phyloP scores from a whole-genome alignment of 1,139 yeast genomes.

The Hanseniaspora gamundiae region DNA sequence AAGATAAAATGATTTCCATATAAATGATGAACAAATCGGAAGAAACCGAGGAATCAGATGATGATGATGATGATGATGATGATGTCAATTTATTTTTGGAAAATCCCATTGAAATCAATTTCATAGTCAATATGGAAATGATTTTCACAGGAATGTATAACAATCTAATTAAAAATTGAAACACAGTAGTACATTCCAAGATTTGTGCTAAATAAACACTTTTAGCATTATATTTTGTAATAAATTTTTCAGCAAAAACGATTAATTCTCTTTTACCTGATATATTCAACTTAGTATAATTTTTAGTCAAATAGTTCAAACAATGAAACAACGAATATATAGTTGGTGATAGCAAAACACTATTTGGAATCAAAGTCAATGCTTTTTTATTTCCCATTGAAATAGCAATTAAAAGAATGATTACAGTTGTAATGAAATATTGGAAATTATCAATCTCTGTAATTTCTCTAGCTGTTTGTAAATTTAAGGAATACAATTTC shows the following conservation, averaged over 20 bases:
- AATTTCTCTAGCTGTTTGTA: neutral
- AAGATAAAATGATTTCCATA: neutral
- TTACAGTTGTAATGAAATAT: neutral
- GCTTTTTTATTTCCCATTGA: neutral
- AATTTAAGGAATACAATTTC: neutral
- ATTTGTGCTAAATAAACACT: neutral
- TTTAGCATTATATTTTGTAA: neutral
- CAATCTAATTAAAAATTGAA: conserved; percentile 1
- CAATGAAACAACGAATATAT: neutral
- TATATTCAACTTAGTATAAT: neutral
- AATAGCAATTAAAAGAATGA: neutral
- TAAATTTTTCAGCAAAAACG: neutral
- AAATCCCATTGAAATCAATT: neutral
- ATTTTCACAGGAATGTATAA: neutral
- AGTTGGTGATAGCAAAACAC: neutral
- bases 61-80: neutral
- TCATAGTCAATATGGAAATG: neutral
- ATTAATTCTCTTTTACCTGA: neutral
- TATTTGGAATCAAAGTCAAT: conserved; percentile 1
- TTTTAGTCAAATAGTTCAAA: neutral
- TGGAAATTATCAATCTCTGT: neutral
- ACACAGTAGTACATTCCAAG: neutral
- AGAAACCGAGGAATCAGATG: no score
- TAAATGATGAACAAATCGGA: neutral
- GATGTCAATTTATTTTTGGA: no score